Conservation (phyloP, 805 yeast species). For the Babjeviella inositovora region DNA sequence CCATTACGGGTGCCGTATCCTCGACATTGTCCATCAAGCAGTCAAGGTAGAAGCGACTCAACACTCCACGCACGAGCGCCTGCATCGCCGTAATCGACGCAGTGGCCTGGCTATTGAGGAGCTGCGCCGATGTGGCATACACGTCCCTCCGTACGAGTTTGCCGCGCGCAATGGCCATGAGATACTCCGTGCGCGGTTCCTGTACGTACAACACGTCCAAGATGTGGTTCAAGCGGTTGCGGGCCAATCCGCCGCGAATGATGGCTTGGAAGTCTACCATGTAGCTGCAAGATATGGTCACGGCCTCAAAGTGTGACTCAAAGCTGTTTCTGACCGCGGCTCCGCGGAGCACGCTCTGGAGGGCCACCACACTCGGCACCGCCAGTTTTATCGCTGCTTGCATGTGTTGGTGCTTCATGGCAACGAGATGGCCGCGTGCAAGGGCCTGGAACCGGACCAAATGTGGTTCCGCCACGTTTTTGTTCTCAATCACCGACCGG, state of each 20-base stretch:
- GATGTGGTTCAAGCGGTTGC: conserved; percentile 22
- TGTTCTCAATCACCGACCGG: conserved; percentile 9
- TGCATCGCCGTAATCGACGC: conserved; percentile 28
- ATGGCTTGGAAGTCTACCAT: conserved; percentile 21
- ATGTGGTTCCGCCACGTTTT: too few species aligned
- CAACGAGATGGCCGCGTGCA: too few species aligned
- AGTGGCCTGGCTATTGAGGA: neutral
- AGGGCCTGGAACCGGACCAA: too few species aligned
- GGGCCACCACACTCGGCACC: neutral
- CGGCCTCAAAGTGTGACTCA: conserved; percentile 5
- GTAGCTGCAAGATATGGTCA: conserved; percentile 1
- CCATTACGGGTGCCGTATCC: conserved; percentile 18
- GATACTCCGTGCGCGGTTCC: conserved; percentile 8
- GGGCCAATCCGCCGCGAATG: conserved; percentile 24
- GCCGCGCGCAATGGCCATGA: conserved; percentile 16
- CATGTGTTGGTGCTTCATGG: too few species aligned
- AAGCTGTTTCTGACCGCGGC: conserved; percentile 3
- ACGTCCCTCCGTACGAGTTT: conserved; percentile 7
- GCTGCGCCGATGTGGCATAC: conserved; percentile 1
- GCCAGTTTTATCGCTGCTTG: too few species aligned
- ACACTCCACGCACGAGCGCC: conserved; percentile 45
- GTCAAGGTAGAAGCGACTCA: conserved; percentile 40
- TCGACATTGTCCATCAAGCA: conserved; percentile 35
- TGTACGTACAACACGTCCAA: conserved; percentile 21
- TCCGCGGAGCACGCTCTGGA: conserved; percentile 8